Conservation (phyloP, 148 eudicot species). For the Rhododendron ferrugineum region DNA sequence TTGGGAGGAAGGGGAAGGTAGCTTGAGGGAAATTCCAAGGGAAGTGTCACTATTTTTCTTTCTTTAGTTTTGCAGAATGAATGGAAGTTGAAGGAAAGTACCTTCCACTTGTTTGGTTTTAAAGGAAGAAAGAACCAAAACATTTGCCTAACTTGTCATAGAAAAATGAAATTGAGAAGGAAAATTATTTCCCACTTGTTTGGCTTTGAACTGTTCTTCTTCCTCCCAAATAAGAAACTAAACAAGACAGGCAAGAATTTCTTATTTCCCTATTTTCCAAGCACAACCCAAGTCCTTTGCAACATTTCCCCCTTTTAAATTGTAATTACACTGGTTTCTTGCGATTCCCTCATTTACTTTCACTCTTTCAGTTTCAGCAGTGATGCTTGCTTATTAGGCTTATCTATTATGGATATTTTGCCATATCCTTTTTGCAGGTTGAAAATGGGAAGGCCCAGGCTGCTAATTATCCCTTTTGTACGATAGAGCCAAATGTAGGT, state of each 20-base stretch:
- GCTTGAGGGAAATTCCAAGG: neutral
- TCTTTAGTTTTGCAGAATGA: neutral
- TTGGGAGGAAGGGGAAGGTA: neutral
- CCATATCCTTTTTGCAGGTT: constrained; percentile 43
- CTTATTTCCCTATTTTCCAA: neutral
- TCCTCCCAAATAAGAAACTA: neutral
- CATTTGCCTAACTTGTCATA: neutral
- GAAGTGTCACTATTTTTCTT: neutral
- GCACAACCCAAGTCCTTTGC: neutral
- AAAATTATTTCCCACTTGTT: neutral
- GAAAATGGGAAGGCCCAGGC: constrained; percentile 99
- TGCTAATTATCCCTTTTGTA: constrained; percentile 96
- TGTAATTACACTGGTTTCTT: neutral
- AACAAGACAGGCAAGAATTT: neutral
- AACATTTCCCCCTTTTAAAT: neutral
- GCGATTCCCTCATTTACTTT: constrained; percentile 1
- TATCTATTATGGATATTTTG: neutral
- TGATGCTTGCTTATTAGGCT: neutral
- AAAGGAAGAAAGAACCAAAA: neutral
- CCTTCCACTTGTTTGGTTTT: neutral
- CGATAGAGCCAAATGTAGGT: constrained; percentile 96
- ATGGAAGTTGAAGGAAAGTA: neutral
- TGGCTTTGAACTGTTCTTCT: neutral
- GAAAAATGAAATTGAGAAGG: neutral
- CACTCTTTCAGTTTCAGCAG: neutral